Evolutionary conservation across 495 filamentous ascomycete species (phyloP).

Genomic region (Xylaria grammica): DNA sequence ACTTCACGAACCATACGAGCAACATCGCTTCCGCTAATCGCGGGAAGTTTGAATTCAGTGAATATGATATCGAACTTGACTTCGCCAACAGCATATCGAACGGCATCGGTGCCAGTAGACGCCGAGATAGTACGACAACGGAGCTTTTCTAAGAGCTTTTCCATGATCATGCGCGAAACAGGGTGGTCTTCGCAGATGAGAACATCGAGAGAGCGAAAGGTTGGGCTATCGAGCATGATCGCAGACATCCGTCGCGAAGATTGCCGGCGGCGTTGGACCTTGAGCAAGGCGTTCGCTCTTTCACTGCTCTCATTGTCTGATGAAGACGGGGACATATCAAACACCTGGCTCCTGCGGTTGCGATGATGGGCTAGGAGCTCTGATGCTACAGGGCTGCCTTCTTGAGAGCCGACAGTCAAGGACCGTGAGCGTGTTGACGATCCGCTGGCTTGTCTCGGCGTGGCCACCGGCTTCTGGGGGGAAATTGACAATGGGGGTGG

Average conservation of each 20-base stretch:
- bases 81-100: conserved; percentile 89
- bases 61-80: conserved; percentile 97
- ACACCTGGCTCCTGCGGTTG: conserved; percentile 91
- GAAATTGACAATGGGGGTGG: conserved; percentile 55
- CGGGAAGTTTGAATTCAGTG: conserved; percentile 93
- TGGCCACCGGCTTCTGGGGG: conserved; percentile 56
- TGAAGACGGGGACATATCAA: conserved; percentile 95
- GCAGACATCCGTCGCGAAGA: conserved; percentile 91
- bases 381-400: conserved; percentile 72
- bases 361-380: conserved; percentile 78
- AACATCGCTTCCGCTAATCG: conserved; percentile 92
- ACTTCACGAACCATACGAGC: conserved; percentile 97
- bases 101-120: conserved; percentile 83
- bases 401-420: conserved; percentile 92
- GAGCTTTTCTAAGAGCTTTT: conserved; percentile 91
- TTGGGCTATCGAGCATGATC: conserved; percentile 79
- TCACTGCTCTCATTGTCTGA: conserved; percentile 97
- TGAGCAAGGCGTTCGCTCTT: conserved; percentile 86
- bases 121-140: conserved; percentile 94
- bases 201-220: conserved; percentile 90
- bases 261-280: conserved; percentile 89
- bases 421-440: conserved; percentile 73
- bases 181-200: conserved; percentile 98
- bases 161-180: conserved; percentile 96
- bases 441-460: conserved; percentile 51